Conservation (phyloP, 1,284 basidiomycete genomes). For the Sporisorium iseilematis-ciliati region DNA sequence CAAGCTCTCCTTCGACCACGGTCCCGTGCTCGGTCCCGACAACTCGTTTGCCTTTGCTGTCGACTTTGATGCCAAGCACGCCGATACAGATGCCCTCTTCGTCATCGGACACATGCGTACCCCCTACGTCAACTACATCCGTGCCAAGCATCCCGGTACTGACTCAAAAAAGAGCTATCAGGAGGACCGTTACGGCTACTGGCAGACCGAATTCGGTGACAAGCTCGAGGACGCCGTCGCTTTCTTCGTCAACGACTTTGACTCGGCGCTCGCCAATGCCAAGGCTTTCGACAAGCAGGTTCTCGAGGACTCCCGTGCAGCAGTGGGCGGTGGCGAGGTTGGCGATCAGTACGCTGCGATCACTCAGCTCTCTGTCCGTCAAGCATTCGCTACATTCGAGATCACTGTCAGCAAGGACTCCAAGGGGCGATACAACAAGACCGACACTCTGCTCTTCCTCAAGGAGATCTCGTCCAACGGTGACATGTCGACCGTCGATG, state of each 20-base stretch:
- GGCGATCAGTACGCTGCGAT: slow-evolving; percentile 67
- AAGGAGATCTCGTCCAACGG: slow-evolving; percentile 68
- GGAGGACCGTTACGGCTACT: slow-evolving; percentile 66
- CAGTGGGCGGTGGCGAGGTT: slow-evolving; percentile 59
- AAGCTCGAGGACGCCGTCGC: slow-evolving; percentile 69
- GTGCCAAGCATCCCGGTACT: slow-evolving; percentile 38
- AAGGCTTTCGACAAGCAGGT: slow-evolving; percentile 68
- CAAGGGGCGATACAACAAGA: slow-evolving; percentile 54
- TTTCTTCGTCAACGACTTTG: slow-evolving; percentile 76
- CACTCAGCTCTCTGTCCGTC: slow-evolving; percentile 61
- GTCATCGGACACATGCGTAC: slow-evolving; percentile 62
- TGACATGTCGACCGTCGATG: slow-evolving; percentile 69
- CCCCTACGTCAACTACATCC: slow-evolving; percentile 64
- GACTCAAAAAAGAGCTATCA: slow-evolving; percentile 58
- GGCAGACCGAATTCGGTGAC: slow-evolving; percentile 58
- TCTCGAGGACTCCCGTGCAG: slow-evolving; percentile 58
- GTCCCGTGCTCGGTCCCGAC: slow-evolving; percentile 57
- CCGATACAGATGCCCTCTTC: slow-evolving; percentile 58
- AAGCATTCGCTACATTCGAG: slow-evolving; percentile 64
- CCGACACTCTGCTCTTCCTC: slow-evolving; percentile 71
- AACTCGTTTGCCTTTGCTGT: slow-evolving; percentile 65
- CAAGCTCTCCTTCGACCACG: slow-evolving; percentile 58
- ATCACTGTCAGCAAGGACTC: slow-evolving; percentile 58
- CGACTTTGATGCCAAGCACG: slow-evolving; percentile 58
- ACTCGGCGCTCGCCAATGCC: slow-evolving; percentile 74